Conservation (phyloP, 768 basidiomycete species). For the Postia placenta region DNA sequence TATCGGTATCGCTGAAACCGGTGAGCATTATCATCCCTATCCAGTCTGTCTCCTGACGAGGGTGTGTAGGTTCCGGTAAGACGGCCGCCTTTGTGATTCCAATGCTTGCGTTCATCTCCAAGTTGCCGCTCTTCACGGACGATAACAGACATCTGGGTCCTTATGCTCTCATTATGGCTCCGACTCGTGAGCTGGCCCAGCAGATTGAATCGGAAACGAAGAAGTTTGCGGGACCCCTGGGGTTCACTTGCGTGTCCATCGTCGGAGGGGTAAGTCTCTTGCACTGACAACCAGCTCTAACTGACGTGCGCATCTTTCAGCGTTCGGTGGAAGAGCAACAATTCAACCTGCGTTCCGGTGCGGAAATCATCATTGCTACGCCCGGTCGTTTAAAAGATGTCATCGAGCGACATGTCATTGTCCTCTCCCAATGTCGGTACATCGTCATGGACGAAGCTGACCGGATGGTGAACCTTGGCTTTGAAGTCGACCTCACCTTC, state of each 20-base stretch:
- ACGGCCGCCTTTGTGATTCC: constrained; percentile 98
- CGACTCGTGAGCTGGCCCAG: constrained; percentile 97
- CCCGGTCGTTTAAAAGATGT: constrained; percentile 98
- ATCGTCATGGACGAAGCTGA: constrained; percentile 99
- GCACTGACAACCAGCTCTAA: not conserved
- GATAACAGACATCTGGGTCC: constrained; percentile 94
- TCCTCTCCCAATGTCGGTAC: constrained; percentile 95
- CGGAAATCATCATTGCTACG: constrained; percentile 97
- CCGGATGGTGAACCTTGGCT: constrained; percentile 97
- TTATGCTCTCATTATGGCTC: constrained; percentile 87
- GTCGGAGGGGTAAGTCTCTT: constrained; percentile 80
- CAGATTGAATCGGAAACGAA: constrained; percentile 92
- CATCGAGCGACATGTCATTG: constrained; percentile 91
- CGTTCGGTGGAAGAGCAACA: constrained; percentile 96
- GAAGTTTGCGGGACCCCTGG: constrained; percentile 87
- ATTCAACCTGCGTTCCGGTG: constrained; percentile 95
- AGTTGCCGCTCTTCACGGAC: constrained; percentile 80
- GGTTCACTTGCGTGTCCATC: constrained; percentile 93
- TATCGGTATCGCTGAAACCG: constrained; percentile 98
- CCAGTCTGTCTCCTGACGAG: not conserved
- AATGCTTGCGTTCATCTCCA: constrained; percentile 91
- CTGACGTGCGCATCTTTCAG: constrained; percentile 27
- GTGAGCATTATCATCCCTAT: constrained; percentile 34
- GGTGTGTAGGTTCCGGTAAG: constrained; percentile 83
- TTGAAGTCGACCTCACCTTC: constrained; percentile 90